These are phyloP conservation scores for Wickerhamomyces tratensis DNA, from an alignment of 805 yeast species.

Conservation along the genomic window DNA sequence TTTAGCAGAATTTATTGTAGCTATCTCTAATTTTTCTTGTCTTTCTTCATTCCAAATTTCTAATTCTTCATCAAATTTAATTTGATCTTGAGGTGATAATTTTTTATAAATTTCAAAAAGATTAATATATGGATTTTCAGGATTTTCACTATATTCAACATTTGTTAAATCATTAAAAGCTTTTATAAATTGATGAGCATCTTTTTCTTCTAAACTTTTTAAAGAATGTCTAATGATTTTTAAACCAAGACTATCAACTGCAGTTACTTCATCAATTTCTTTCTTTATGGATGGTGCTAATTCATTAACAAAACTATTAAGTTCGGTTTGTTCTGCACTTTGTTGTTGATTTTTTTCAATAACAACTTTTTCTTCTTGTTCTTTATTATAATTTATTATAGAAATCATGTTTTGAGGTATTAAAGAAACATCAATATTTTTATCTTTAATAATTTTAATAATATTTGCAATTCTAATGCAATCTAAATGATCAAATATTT, in stretches of 20 bases:
- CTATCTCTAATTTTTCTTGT: constrained; percentile 65
- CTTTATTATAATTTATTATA: neutral
- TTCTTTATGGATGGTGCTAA: constrained; percentile 40
- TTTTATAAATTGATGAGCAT: constrained; percentile 16
- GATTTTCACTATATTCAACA: constrained; percentile 11
- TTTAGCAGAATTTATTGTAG: constrained; percentile 77
- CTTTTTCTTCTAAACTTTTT: constrained; percentile 33
- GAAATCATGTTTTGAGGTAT: too few species aligned
- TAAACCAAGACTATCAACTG: constrained; percentile 73
- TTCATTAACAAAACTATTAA: constrained; percentile 10
- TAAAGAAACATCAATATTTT: neutral
- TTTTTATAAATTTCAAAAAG: constrained; percentile 57
- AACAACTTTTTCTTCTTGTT: constrained; percentile 1
- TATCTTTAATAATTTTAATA: too few species aligned
- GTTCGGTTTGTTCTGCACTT: constrained; percentile 5
- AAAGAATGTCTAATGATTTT: constrained; percentile 71
- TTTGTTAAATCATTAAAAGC: constrained; percentile 24
- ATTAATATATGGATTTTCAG: constrained; percentile 28
- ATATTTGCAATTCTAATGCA: neutral
- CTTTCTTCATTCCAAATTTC: constrained; percentile 67
- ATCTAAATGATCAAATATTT: neutral
- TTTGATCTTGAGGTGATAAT: constrained; percentile 38
- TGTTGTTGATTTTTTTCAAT: too few species aligned
- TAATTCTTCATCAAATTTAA: constrained; percentile 53
- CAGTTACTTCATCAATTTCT: constrained; percentile 37